Evolutionary conservation across 371 early-diverging fungal genomes (phyloP).

Genomic region (Capillidium heterosporum): DNA sequence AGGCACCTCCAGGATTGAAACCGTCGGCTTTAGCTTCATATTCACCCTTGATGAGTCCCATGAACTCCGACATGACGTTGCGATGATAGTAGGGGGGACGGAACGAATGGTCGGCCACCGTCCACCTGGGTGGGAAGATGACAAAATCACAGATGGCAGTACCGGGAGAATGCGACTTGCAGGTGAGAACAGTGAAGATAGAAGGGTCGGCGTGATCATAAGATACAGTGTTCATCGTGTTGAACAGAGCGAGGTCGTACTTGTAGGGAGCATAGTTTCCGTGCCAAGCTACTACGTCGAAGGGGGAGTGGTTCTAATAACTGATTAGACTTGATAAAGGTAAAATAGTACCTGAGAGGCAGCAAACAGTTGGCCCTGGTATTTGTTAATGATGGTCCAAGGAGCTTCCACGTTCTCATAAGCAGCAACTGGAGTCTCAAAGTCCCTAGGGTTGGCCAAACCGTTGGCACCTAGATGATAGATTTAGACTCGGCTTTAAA

Average conservation of each 20-base stretch:
- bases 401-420: slow-evolving; percentile 42
- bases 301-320: slow-evolving; percentile 67
- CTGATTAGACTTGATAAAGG: not conserved
- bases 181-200: slow-evolving; percentile 87
- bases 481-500: not conserved
- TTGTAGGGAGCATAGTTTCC: slow-evolving; percentile 95
- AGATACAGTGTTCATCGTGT: slow-evolving; percentile 71
- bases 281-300: slow-evolving; percentile 95
- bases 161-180: slow-evolving; percentile 73
- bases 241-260: slow-evolving; percentile 74
- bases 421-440: slow-evolving; percentile 67
- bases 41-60: slow-evolving; percentile 81
- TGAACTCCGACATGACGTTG: slow-evolving; percentile 90
- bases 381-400: slow-evolving; percentile 65
- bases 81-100: slow-evolving; percentile 94
- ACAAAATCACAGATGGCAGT: slow-evolving; percentile 90
- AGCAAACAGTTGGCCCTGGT: slow-evolving; percentile 53
- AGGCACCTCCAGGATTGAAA: slow-evolving; percentile 83
- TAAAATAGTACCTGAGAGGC: slow-evolving; percentile 25
- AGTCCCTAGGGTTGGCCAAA: slow-evolving; percentile 87
- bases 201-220: slow-evolving; percentile 89
- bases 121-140: slow-evolving; percentile 95
- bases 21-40: slow-evolving; percentile 89
- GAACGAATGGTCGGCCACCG: slow-evolving; percentile 77
- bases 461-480: slow-evolving; percentile 56